These are phyloP conservation scores for Juglanconis oblonga DNA, from an alignment of 2,329 filamentous ascomycete genomes.

Conservation along the genomic window DNA sequence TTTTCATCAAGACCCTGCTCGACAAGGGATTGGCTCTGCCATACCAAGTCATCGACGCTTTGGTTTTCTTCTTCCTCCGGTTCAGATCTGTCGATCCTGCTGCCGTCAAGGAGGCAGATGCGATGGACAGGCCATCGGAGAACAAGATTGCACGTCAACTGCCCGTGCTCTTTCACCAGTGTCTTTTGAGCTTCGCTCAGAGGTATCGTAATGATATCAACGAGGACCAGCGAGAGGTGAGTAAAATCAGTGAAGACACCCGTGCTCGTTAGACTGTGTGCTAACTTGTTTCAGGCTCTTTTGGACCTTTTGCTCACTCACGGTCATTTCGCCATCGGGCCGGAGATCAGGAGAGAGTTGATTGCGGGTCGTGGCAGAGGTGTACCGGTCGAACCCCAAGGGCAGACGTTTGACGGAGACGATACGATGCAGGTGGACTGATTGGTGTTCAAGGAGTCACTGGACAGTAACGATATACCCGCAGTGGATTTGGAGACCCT, in stretches of 20 bases:
- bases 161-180: conserved; percentile 96
- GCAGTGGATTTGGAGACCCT: background rate
- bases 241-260: background rate
- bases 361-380: conserved; percentile 85
- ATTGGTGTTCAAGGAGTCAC: conserved; percentile 17
- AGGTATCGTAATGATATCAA: conserved; percentile 95
- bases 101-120: conserved; percentile 50
- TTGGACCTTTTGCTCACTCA: conserved; percentile 81
- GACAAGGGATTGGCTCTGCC: conserved; percentile 98
- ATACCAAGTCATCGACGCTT: conserved; percentile 87
- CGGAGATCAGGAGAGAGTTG: conserved; percentile 85
- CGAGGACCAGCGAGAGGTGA: conserved; percentile 73
- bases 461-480: conserved; percentile 8
- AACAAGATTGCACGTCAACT: conserved; percentile 46
- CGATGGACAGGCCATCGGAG: conserved; percentile 43
- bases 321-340: conserved; percentile 84
- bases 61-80: conserved; percentile 95
- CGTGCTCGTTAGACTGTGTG: background rate
- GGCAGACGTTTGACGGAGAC: conserved; percentile 64
- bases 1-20: conserved; percentile 88
- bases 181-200: conserved; percentile 86
- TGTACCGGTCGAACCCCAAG: conserved; percentile 61
- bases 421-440: conserved; percentile 83
- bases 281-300: conserved; percentile 54
- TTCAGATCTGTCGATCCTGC: conserved; percentile 71